Conservation (phyloP, 2,329 filamentous ascomycete genomes). For the Colletotrichum lentis region DNA sequence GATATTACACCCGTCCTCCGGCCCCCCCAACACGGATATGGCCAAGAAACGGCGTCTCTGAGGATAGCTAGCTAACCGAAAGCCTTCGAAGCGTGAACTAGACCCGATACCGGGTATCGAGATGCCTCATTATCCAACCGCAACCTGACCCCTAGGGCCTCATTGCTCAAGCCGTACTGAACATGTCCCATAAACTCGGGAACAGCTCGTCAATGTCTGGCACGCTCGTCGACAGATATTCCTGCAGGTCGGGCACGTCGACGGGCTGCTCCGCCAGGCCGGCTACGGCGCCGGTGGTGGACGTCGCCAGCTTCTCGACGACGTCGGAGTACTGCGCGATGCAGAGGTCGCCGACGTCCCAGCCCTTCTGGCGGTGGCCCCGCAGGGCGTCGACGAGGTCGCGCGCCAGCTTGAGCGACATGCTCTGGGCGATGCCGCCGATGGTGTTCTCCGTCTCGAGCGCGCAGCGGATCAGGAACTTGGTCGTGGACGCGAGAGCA, state of each 20-base stretch:
- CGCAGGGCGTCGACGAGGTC: constrained; percentile 53
- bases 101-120: background rate
- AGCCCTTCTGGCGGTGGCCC: constrained; percentile 50
- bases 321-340: constrained; percentile 57
- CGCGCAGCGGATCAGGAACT: constrained; percentile 59
- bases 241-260: constrained; percentile 32
- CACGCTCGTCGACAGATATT: constrained; percentile 31
- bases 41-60: background rate
- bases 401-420: constrained; percentile 53
- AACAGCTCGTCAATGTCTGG: constrained; percentile 35
- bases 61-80: background rate
- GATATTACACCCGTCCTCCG: background rate
- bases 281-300: constrained; percentile 32
- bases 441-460: constrained; percentile 53
- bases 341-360: constrained; percentile 62
- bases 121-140: background rate
- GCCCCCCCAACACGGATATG: background rate
- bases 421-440: constrained; percentile 47
- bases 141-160: background rate
- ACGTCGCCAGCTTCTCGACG: constrained; percentile 53
- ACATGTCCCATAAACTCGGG: constrained; percentile 36
- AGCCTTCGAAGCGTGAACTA: background rate
- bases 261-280: constrained; percentile 23
- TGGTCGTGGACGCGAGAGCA: constrained; percentile 58
- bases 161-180: constrained; percentile 6